phyloP scores from a whole-genome alignment of 169 alveolate species.

The Plasmodium sp. region DNA sequence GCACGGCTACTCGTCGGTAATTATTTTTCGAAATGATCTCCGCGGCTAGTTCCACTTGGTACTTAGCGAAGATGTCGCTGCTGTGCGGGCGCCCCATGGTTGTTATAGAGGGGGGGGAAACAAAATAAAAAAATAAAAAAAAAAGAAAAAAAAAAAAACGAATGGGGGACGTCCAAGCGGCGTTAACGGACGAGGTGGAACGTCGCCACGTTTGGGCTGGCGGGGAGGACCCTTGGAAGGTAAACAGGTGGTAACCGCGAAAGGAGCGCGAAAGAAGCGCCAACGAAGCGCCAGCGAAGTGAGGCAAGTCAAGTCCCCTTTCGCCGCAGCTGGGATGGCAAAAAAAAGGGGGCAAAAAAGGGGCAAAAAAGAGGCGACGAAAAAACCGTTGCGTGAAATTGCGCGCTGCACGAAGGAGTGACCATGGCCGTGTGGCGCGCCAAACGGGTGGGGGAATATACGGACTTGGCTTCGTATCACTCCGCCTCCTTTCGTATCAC shows the following conservation, averaged over 20 bases:
- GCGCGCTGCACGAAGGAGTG: background rate
- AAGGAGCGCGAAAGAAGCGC: background rate
- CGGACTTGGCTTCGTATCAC: background rate
- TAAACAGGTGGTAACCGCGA: background rate
- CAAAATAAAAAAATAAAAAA: background rate
- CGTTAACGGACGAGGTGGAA: background rate
- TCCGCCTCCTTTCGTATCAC: too few relatives aligned
- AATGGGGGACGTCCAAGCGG: background rate
- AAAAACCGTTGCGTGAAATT: background rate
- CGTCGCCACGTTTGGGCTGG: background rate
- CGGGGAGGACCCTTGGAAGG: background rate
- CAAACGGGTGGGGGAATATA: background rate
- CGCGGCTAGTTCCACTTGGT: constrained; percentile 32
- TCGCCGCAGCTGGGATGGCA: background rate
- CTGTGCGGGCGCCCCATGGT: background rate
- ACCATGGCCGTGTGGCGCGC: background rate
- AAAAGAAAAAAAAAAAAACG: background rate
- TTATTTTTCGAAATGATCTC: constrained; percentile 18
- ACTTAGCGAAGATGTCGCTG: constrained; percentile 11
- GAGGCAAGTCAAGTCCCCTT: background rate
- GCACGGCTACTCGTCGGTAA: constrained; percentile 36
- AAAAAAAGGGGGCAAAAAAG: too few relatives aligned
- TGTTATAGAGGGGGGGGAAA: background rate
- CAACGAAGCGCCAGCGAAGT: too few relatives aligned
- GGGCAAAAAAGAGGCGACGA: too few relatives aligned